These are phyloP conservation scores for Sugiyamaella novakii DNA, from an alignment of 1,139 yeast species.

Conservation along the genomic window DNA sequence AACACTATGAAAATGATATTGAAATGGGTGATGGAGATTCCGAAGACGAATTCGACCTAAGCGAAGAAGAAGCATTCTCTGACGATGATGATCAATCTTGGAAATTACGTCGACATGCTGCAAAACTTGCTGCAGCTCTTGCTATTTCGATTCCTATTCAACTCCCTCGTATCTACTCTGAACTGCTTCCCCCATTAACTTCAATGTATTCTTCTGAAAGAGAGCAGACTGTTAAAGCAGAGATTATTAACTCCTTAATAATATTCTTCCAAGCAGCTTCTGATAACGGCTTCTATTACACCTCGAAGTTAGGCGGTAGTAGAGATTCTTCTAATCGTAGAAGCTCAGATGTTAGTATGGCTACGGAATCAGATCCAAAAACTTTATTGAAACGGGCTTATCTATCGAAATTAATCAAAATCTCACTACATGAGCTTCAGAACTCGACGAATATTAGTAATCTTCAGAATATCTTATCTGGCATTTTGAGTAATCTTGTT, in stretches of 20 bases:
- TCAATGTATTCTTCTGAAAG: conserved; percentile 41
- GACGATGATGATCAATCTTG: conserved; percentile 68
- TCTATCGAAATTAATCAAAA: conserved; percentile 28
- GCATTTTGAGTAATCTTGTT: conserved; percentile 26
- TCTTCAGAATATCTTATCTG: conserved; percentile 27
- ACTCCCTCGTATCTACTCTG: conserved; percentile 32
- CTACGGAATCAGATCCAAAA: conserved; percentile 35
- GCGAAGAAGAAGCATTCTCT: conserved; percentile 49
- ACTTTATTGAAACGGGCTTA: conserved; percentile 3
- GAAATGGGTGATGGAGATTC: conserved; percentile 33
- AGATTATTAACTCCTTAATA: conserved; percentile 40
- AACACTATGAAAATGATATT: conserved; percentile 29
- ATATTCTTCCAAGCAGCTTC: conserved; percentile 38
- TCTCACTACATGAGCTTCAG: conserved; percentile 27
- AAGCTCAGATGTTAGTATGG: conserved; percentile 42
- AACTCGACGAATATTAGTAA: conserved; percentile 25
- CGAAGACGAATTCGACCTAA: conserved; percentile 47
- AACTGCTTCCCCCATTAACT: conserved; percentile 37
- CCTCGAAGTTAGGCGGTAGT: conserved; percentile 33
- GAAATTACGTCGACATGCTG: conserved; percentile 64
- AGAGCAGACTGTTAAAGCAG: conserved; percentile 46
- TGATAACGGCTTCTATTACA: conserved; percentile 33
- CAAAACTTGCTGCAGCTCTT: conserved; percentile 50
- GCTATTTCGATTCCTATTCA: conserved; percentile 42
- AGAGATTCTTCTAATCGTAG: conserved; percentile 33